A percentile compares a stretch with the other conserved stretches of the same genome.
Conservation (phyloP, 768 basidiomycete genomes). For the Leccinum aurantiacum region DNA sequence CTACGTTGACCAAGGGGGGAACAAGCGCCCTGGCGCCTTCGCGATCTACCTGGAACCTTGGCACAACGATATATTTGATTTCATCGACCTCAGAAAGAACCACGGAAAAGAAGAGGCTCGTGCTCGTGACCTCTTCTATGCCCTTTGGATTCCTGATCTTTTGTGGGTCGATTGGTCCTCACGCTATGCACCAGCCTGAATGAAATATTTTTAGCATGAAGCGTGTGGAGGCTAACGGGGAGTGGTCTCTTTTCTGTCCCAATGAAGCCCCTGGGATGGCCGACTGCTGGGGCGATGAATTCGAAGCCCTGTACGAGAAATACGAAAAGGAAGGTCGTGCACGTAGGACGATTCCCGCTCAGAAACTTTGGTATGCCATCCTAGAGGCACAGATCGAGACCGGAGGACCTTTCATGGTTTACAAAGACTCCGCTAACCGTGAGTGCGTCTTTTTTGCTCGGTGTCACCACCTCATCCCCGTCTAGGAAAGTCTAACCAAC, state of each 20-base stretch:
- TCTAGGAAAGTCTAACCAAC: constrained; percentile 96
- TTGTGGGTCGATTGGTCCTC: constrained; percentile 56
- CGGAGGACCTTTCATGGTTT: constrained; percentile 98
- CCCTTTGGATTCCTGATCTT: constrained; percentile 95
- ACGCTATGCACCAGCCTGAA: not conserved
- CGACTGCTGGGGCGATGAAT: constrained; percentile 89
- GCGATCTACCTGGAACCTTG: constrained; percentile 99
- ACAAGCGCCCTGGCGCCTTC: constrained; percentile 98
- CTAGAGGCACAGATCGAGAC: constrained; percentile 98
- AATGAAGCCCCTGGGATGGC: constrained; percentile 90
- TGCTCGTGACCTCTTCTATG: constrained; percentile 96
- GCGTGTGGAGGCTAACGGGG: constrained; percentile 82
- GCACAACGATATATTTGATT: constrained; percentile 97
- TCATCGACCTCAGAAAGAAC: constrained; percentile 97
- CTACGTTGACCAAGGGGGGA: constrained; percentile 98
- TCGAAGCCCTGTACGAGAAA: constrained; percentile 78
- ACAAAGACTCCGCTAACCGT: constrained; percentile 97
- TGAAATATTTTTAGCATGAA: constrained; percentile 69
- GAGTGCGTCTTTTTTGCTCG: constrained; percentile 28
- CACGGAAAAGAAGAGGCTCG: constrained; percentile 98
- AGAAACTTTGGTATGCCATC: constrained; percentile 98
- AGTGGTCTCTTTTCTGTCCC: constrained; percentile 98
- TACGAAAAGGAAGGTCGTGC: constrained; percentile 92
- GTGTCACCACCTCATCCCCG: not conserved
- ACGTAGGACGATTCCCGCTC: constrained; percentile 82